Evolutionary conservation across 371 early-diverging fungal species (phyloP).

Genomic region (Mucor plumbeus): DNA sequence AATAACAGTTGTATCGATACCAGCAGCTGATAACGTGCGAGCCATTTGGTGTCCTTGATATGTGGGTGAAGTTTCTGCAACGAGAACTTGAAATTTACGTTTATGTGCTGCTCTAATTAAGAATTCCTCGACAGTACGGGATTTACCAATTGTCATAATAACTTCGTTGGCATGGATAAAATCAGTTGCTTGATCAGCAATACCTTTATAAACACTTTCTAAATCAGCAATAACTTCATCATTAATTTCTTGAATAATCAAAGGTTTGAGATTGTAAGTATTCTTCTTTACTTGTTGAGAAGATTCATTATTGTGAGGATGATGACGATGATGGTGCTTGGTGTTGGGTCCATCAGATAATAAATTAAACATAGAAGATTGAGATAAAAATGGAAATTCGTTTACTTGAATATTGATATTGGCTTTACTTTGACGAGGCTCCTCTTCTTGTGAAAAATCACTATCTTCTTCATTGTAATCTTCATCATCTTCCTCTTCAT

Average conservation of each 20-base stretch:
- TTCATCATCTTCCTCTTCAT: conserved; percentile 24
- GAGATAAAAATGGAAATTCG: conserved; percentile 32
- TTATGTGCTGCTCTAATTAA: conserved; percentile 85
- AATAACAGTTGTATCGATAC: conserved; percentile 92
- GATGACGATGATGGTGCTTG: conserved; percentile 31
- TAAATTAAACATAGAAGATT: conserved; percentile 69
- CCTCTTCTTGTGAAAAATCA: conserved; percentile 12
- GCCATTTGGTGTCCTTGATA: conserved; percentile 90
- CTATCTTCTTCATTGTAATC: neutral
- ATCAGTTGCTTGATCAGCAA: conserved; percentile 81
- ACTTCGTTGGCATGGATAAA: conserved; percentile 94
- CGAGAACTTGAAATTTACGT: conserved; percentile 92
- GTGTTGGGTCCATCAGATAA: conserved; percentile 54
- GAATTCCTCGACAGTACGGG: conserved; percentile 86
- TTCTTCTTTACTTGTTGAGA: conserved; percentile 17
- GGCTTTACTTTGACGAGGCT: neutral
- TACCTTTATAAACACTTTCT: conserved; percentile 71
- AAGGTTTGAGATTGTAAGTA: conserved; percentile 62
- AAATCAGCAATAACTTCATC: conserved; percentile 86
- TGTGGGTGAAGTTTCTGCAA: conserved; percentile 89
- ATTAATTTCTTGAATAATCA: conserved; percentile 81
- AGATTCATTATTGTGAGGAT: neutral
- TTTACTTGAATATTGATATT: conserved; percentile 8
- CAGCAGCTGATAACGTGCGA: conserved; percentile 70
- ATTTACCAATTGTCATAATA: conserved; percentile 92